These are phyloP conservation scores for Ogataea siamensis DNA, from an alignment of 805 yeast genomes.

Conservation along the genomic window DNA sequence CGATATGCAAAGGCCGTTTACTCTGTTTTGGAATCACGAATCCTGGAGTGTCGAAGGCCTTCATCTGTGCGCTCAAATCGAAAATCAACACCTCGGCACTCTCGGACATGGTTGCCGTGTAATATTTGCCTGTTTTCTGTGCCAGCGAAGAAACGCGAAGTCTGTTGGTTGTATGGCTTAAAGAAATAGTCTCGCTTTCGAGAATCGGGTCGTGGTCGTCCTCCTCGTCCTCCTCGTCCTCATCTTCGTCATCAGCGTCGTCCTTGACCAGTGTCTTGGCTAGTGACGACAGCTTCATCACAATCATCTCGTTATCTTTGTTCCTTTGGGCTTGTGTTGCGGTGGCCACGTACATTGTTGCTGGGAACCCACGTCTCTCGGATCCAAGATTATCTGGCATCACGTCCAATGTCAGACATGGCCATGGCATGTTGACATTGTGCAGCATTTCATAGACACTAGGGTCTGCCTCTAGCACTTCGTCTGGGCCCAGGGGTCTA, in stretches of 20 bases:
- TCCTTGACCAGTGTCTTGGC: conserved; percentile 85
- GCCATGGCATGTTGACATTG: conserved; percentile 93
- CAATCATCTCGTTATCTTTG: conserved; percentile 84
- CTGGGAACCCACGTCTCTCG: conserved; percentile 89
- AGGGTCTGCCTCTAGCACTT: conserved; percentile 94
- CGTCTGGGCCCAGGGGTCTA: conserved; percentile 91
- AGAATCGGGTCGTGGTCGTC: conserved; percentile 77
- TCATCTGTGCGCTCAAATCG: conserved; percentile 76
- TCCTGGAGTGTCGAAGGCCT: conserved; percentile 88
- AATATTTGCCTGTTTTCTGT: conserved; percentile 67
- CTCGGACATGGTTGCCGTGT: conserved; percentile 87
- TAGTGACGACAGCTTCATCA: conserved; percentile 78
- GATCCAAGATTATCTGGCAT: conserved; percentile 83
- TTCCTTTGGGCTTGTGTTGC: conserved; percentile 90
- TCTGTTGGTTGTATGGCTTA: conserved; percentile 84
- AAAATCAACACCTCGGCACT: conserved; percentile 85
- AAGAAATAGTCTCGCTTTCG: conserved; percentile 78
- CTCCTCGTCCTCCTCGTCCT: conserved; percentile 69
- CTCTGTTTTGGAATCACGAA: conserved; percentile 70
- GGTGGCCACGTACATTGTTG: conserved; percentile 77
- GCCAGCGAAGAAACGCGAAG: conserved; percentile 82
- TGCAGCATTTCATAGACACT: conserved; percentile 95
- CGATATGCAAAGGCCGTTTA: conserved; percentile 79
- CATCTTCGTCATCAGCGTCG: conserved; percentile 71
- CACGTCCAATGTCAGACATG: conserved; percentile 87